These are phyloP conservation scores for Kwoniella sp. DNA, from an alignment of 768 basidiomycete species.

Conservation along the genomic window DNA sequence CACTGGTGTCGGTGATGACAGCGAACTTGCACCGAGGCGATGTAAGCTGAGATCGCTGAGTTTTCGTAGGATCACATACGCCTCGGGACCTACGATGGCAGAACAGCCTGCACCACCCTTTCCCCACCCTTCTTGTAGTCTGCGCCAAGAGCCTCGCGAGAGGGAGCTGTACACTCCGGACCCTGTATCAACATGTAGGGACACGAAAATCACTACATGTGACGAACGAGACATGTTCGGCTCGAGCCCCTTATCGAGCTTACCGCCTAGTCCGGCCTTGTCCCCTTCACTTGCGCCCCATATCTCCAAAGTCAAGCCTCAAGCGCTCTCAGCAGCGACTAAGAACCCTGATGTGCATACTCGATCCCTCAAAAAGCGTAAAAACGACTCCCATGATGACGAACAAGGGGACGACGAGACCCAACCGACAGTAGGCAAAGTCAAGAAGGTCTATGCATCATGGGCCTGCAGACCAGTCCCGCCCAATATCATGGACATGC, in stretches of 20 bases:
- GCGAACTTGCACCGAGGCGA: too few relatives aligned
- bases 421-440: background rate
- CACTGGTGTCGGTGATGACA: too few relatives aligned
- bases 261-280: background rate
- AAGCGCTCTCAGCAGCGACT: too few relatives aligned
- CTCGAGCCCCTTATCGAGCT: background rate
- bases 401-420: background rate
- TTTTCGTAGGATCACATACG: too few relatives aligned
- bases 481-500: slow-evolving; percentile 7
- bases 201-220: too few relatives aligned
- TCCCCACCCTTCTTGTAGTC: background rate
- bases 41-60: too few relatives aligned
- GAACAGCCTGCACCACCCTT: too few relatives aligned
- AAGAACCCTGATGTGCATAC: too few relatives aligned
- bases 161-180: background rate
- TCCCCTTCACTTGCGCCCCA: background rate
- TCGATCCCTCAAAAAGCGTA: background rate
- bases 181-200: background rate
- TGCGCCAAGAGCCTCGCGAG: background rate
- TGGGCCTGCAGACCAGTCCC: slow-evolving; percentile 11
- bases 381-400: background rate
- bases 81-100: too few relatives aligned
- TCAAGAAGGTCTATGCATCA: background rate
- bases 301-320: too few relatives aligned
- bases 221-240: background rate